Evolutionary conservation across 305 asterid genomes (phyloP).

Genomic region (Fraxinus sp.): DNA sequence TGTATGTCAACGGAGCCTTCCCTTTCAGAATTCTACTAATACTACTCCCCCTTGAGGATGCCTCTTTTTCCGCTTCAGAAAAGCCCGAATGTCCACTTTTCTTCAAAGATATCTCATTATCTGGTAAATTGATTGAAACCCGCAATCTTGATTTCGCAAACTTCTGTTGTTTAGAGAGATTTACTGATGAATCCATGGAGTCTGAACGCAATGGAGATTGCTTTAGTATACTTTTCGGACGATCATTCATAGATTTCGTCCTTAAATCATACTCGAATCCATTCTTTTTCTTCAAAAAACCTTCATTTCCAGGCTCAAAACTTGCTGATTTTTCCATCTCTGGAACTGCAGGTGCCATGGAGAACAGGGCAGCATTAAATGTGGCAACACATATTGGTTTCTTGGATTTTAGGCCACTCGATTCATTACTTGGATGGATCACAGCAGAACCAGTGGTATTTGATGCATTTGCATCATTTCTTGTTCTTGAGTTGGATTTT

Average conservation of each 20-base stretch:
- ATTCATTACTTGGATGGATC: slow-evolving; percentile 62
- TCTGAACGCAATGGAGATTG: slow-evolving; percentile 64
- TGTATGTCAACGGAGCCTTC: slow-evolving; percentile 51
- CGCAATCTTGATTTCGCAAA: slow-evolving; percentile 67
- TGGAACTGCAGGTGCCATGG: slow-evolving; percentile 91
- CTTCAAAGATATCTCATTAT: slow-evolving; percentile 85
- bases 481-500: slow-evolving; percentile 48
- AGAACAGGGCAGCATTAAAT: slow-evolving; percentile 92
- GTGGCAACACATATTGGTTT: slow-evolving; percentile 54
- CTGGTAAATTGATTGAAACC: slow-evolving; percentile 87
- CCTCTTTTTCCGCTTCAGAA: slow-evolving; percentile 23
- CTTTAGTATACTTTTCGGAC: slow-evolving; percentile 74
- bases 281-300: neutral
- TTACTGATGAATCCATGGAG: slow-evolving; percentile 22
- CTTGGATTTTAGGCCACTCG: slow-evolving; percentile 31
- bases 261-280: slow-evolving; percentile 27
- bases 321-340: slow-evolving; percentile 33
- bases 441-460: slow-evolving; percentile 50
- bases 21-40: slow-evolving; percentile 43
- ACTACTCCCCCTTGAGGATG: neutral
- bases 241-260: slow-evolving; percentile 52
- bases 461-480: slow-evolving; percentile 23
- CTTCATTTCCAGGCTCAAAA: slow-evolving; percentile 33
- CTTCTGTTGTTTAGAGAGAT: slow-evolving; percentile 46
- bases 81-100: slow-evolving; percentile 54